A percentile compares a stretch with the other conserved stretches of the same genome.
phyloP scores from a whole-genome alignment of 1,284 basidiomycete species.

The Microbotryomycetes sp. region DNA sequence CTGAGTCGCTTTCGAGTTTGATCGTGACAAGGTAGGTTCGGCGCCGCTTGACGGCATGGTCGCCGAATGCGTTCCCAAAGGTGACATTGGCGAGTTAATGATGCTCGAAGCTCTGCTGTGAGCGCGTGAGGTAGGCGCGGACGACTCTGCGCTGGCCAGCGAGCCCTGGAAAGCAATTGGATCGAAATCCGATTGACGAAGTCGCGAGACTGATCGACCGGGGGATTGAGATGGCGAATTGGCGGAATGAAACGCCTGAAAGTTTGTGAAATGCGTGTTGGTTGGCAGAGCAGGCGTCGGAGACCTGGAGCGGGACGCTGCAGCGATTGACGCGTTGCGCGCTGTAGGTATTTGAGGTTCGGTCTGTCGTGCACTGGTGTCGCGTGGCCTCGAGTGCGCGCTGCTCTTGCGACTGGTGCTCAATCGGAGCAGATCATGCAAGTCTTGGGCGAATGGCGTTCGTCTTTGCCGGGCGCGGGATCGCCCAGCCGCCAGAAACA shows the following conservation, averaged over 20 bases:
- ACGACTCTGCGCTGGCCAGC: not conserved
- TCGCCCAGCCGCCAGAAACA: not conserved
- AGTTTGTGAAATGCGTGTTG: constrained; percentile 26
- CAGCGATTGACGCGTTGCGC: not conserved
- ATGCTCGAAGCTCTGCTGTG: not conserved
- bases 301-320: constrained; percentile 1
- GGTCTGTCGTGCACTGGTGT: not conserved
- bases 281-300: constrained; percentile 23
- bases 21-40: not conserved
- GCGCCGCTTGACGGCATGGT: not conserved
- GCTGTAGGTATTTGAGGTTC: not conserved
- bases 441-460: not conserved
- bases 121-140: not conserved
- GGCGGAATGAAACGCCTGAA: constrained; percentile 20
- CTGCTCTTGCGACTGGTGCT: not conserved
- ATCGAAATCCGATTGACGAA: not conserved
- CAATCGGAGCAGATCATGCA: not conserved
- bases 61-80: not conserved
- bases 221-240: constrained; percentile 3
- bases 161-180: not conserved
- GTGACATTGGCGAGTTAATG: not conserved
- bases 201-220: constrained; percentile 4
- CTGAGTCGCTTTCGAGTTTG: not conserved
- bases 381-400: not conserved
- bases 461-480: not conserved